Conservation (phyloP, 2,329 filamentous ascomycete genomes). For the Fusarium clavum region DNA sequence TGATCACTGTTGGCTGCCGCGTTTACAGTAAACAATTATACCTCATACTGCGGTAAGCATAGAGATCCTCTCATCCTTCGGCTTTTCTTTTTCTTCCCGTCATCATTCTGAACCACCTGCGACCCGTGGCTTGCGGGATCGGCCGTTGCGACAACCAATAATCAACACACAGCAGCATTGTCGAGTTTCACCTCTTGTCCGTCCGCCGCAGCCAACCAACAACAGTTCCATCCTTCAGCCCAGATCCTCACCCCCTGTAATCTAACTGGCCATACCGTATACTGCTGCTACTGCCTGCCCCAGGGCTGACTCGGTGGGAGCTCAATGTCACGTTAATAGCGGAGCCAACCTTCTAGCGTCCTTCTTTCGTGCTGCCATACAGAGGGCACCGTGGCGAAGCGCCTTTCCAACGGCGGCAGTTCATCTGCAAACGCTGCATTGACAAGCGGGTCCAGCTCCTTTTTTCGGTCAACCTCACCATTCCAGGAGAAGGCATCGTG, state of each 20-base stretch:
- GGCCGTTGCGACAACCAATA: neutral
- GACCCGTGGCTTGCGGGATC: conserved; percentile 7
- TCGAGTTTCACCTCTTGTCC: conserved; percentile 15
- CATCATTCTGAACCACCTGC: neutral
- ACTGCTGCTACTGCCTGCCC: conserved; percentile 1
- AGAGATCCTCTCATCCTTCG: conserved; percentile 9
- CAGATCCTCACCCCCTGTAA: neutral
- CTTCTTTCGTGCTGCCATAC: conserved; percentile 16
- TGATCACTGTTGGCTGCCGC: neutral
- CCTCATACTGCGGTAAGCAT: conserved; percentile 9
- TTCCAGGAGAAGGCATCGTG: neutral
- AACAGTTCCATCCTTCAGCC: neutral
- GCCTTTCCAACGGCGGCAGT: conserved; percentile 35
- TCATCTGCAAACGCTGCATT: conserved; percentile 25
- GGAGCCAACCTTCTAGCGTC: conserved; percentile 24
- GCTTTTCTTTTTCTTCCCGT: neutral
- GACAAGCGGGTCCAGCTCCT: conserved; percentile 17
- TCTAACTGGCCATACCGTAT: conserved; percentile 19
- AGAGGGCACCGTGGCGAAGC: neutral
- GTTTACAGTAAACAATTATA: neutral
- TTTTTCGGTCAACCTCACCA: conserved; percentile 18
- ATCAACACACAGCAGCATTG: neutral
- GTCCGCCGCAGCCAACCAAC: neutral
- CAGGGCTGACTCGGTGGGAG: conserved; percentile 19
- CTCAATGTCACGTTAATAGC: conserved; percentile 1